Percentiles rank a stretch among this genome's conserved stretches.
These are phyloP conservation scores for Colletotrichum theobromicola DNA, from an alignment of 2,329 filamentous ascomycete species.

Conservation along the genomic window DNA sequence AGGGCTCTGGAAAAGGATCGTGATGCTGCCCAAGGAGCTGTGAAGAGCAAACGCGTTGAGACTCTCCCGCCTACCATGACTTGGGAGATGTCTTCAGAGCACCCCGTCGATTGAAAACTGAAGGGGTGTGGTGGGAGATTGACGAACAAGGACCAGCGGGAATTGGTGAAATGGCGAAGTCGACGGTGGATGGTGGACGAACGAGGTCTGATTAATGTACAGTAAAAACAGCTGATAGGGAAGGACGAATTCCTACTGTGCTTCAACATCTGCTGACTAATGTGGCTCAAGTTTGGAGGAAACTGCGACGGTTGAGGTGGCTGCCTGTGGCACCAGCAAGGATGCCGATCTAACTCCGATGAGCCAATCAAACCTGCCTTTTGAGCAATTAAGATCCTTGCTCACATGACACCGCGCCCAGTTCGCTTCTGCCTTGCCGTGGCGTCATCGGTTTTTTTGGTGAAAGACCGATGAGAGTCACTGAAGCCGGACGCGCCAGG, in stretches of 20 bases:
- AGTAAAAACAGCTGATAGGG: not conserved
- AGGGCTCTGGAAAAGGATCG: not conserved
- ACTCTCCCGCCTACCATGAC: not conserved
- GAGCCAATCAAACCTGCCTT: not conserved
- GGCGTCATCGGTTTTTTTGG: conserved; percentile 14
- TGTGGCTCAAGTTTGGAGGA: not conserved
- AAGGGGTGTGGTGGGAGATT: not conserved
- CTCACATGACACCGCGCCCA: conserved; percentile 7
- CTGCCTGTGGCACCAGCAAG: not conserved
- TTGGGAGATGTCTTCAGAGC: not conserved
- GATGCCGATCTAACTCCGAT: not conserved
- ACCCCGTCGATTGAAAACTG: not conserved
- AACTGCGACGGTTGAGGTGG: not conserved
- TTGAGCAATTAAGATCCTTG: conserved; percentile 12
- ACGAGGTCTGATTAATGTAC: not conserved
- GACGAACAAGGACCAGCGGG: not conserved
- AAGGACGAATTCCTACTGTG: not conserved
- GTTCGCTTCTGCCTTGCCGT: conserved; percentile 13
- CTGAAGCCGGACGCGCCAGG: not conserved
- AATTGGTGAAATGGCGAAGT: not conserved
- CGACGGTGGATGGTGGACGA: not conserved
- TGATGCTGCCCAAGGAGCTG: not conserved
- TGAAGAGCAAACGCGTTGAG: not conserved
- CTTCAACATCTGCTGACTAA: not conserved
- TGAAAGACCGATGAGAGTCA: not conserved